phyloP scores from a whole-genome alignment of 164 flowering plant genomes.

The Santalum album region DNA sequence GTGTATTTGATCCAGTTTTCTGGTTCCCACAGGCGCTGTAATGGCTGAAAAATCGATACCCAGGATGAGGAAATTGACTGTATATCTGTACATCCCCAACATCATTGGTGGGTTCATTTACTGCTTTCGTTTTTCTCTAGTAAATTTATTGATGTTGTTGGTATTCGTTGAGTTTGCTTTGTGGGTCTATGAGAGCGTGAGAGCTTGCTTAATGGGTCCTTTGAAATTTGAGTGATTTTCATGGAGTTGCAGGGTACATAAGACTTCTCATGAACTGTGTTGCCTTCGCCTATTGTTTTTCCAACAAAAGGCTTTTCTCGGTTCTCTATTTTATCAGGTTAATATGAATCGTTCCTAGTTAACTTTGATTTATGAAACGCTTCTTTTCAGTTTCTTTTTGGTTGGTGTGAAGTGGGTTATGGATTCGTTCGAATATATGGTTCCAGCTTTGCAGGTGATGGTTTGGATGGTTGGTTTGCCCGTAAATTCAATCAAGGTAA shows the following conservation, averaged over 20 bases:
- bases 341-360: neutral
- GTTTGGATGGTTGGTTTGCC: constrained; percentile 93
- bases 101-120: constrained; percentile 44
- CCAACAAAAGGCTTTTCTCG: constrained; percentile 60
- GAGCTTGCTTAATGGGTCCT: neutral
- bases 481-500: constrained; percentile 95
- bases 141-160: neutral
- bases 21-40: neutral
- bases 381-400: neutral
- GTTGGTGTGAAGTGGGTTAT: neutral
- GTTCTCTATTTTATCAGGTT: constrained; percentile 78
- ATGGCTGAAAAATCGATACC: neutral
- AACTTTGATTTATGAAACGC: no score
- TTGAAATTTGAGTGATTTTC: neutral
- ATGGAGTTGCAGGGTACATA: constrained; percentile 52
- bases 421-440: constrained; percentile 6
- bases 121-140: neutral
- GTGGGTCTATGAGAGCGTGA: neutral
- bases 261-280: constrained; percentile 60
- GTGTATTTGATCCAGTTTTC: neutral
- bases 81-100: constrained; percentile 62
- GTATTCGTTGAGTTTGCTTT: neutral
- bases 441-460: constrained; percentile 91
- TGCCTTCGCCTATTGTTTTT: constrained; percentile 69
- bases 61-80: constrained; percentile 18